Conservation (phyloP, 352 stramenopile genomes). For the Plasmopara halstedii region DNA sequence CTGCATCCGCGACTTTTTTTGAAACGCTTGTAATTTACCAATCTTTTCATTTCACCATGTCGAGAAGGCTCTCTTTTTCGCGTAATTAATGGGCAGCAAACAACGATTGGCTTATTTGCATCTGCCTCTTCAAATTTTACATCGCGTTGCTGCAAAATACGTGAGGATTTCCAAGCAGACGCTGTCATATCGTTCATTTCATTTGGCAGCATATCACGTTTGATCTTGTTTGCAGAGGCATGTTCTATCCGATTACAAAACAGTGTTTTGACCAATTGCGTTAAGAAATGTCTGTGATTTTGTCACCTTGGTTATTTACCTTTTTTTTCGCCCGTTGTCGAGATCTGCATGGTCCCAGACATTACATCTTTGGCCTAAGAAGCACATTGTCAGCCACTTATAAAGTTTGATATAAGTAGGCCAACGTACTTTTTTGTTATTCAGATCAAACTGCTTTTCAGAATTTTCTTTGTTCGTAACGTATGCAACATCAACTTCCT, state of each 20-base stretch:
- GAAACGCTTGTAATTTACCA: conserved; percentile 79
- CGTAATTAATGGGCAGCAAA: conserved; percentile 47
- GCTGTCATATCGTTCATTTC: conserved; percentile 5
- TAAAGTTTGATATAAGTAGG: not conserved
- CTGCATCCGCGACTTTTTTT: conserved; percentile 62
- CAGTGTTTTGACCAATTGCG: not conserved
- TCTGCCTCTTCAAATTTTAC: conserved; percentile 25
- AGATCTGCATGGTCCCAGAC: conserved; percentile 27
- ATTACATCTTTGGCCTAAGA: conserved; percentile 5
- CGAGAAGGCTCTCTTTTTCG: conserved; percentile 18
- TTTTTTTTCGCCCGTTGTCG: conserved; percentile 1
- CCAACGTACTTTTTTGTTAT: conserved; percentile 14
- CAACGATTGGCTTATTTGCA: conserved; percentile 32
- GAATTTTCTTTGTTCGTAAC: conserved; percentile 14
- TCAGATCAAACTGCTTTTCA: conserved; percentile 9
- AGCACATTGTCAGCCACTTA: too few relatives aligned
- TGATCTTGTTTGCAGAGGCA: too few relatives aligned
- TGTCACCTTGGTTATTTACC: too few relatives aligned
- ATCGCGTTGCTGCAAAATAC: conserved; percentile 15
- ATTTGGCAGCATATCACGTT: not conserved
- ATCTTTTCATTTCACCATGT: not conserved
- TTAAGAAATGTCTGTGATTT: too few relatives aligned
- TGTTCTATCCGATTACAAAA: not conserved
- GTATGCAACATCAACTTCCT: conserved; percentile 4
- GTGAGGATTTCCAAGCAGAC: conserved; percentile 28